Conservation (phyloP, 2,329 filamentous ascomycete genomes). For the Daldinia eschscholtzii region DNA sequence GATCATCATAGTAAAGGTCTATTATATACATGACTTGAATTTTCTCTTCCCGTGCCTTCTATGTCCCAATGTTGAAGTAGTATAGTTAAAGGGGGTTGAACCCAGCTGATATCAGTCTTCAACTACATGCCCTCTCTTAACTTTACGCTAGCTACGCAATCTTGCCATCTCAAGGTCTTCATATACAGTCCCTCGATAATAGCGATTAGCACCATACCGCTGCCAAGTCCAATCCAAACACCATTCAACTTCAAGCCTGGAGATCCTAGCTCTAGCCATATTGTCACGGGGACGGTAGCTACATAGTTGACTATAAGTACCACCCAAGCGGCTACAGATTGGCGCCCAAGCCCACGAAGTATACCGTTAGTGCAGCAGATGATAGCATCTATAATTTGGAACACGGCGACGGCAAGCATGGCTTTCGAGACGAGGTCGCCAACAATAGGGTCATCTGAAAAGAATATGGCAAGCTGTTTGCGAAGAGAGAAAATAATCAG, state of each 20-base stretch:
- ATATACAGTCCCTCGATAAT: slow-evolving; percentile 53
- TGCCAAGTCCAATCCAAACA: slow-evolving; percentile 54
- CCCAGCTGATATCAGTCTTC: neutral
- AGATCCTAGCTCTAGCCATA: slow-evolving; percentile 56
- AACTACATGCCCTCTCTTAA: slow-evolving; percentile 44
- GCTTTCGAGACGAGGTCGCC: slow-evolving; percentile 49
- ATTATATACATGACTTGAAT: neutral
- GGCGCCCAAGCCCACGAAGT: slow-evolving; percentile 57
- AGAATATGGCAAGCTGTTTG: slow-evolving; percentile 49
- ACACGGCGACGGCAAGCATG: slow-evolving; percentile 52
- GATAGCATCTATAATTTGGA: slow-evolving; percentile 55
- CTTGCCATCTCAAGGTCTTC: slow-evolving; percentile 51
- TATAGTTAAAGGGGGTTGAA: neutral
- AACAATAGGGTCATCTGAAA: slow-evolving; percentile 52
- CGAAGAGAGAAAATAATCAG: slow-evolving; percentile 51
- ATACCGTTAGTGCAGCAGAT: slow-evolving; percentile 56
- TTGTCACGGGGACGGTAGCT: slow-evolving; percentile 55
- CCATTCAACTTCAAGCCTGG: slow-evolving; percentile 52
- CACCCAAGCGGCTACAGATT: slow-evolving; percentile 55
- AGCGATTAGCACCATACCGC: slow-evolving; percentile 53
- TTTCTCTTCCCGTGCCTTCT: neutral
- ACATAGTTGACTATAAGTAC: slow-evolving; percentile 56
- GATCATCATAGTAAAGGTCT: neutral
- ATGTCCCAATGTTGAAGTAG: neutral
- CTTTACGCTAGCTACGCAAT: slow-evolving; percentile 52